Conservation (phyloP, 2,329 filamentous ascomycete genomes). For the Lecanoromycetidae sp. region DNA sequence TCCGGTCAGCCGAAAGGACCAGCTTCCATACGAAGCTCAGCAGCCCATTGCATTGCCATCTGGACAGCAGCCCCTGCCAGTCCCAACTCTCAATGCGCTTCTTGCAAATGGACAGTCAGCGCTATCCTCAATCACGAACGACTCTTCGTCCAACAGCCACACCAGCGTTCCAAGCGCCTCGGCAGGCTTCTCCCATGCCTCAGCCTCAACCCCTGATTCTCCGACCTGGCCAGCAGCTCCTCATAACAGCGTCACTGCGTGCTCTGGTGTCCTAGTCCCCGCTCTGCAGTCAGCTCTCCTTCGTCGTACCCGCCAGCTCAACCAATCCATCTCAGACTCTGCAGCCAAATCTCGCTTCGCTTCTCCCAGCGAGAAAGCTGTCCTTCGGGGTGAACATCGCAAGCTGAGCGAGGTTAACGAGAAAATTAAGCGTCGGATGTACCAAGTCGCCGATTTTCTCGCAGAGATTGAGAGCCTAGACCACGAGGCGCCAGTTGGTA, state of each 20-base stretch:
- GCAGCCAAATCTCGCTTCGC: constrained; percentile 22
- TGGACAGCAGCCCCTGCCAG: constrained; percentile 13
- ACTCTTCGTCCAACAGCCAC: constrained; percentile 14
- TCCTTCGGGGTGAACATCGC: constrained; percentile 30
- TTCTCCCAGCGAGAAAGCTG: constrained; percentile 18
- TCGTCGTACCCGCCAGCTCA: constrained; percentile 52
- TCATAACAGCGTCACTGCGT: constrained; percentile 54
- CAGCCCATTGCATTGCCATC: constrained; percentile 12
- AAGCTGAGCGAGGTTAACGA: constrained; percentile 63
- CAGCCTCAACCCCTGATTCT: too few relatives aligned
- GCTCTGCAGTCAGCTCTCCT: constrained; percentile 84
- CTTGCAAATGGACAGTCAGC: constrained; percentile 22
- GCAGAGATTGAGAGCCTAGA: constrained; percentile 85
- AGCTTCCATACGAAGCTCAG: too few relatives aligned
- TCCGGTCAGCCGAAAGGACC: too few relatives aligned
- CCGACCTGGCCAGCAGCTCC: constrained; percentile 45
- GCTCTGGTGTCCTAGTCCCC: constrained; percentile 84
- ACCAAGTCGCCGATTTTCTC: constrained; percentile 71
- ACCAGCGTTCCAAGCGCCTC: constrained; percentile 37
- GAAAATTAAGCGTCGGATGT: constrained; percentile 65
- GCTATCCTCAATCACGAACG: constrained; percentile 22
- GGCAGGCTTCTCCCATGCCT: too few relatives aligned
- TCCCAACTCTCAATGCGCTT: constrained; percentile 12
- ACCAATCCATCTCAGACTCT: constrained; percentile 21
- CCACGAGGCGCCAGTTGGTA: constrained; percentile 73